A percentile compares a stretch with the other conserved stretches of the same genome.
These are phyloP conservation scores for Calonectria crousiana DNA, from an alignment of 2,329 filamentous ascomycete species.

Conservation along the genomic window DNA sequence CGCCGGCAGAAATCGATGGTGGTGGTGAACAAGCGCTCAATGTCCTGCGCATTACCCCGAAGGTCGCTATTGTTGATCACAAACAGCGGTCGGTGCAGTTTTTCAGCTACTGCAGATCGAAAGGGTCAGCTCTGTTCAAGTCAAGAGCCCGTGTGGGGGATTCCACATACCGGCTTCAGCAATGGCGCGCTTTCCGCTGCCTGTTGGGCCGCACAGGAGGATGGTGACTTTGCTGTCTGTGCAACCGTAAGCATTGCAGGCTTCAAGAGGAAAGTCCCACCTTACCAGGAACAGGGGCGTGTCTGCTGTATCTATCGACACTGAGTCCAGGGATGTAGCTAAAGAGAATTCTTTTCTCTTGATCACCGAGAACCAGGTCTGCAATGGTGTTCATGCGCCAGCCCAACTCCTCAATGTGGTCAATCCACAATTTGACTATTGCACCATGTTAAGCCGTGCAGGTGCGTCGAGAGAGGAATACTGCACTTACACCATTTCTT, in stretches of 20 bases:
- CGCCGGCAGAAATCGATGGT: slow-evolving; percentile 43
- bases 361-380: slow-evolving; percentile 11
- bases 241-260: not conserved
- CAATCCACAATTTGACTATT: not conserved
- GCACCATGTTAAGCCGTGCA: not conserved
- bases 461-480: not conserved
- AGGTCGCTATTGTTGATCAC: slow-evolving; percentile 26
- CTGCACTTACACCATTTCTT: slow-evolving; percentile 30
- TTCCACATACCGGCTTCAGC: slow-evolving; percentile 44
- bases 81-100: slow-evolving; percentile 26
- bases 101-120: slow-evolving; percentile 30
- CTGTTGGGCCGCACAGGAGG: slow-evolving; percentile 49
- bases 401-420: not conserved
- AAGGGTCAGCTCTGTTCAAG: not conserved
- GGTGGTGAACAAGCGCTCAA: slow-evolving; percentile 16
- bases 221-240: slow-evolving; percentile 46
- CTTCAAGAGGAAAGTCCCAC: not conserved
- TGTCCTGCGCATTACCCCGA: rapidly evolving
- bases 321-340: not conserved
- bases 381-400: slow-evolving; percentile 12
- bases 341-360: slow-evolving; percentile 9
- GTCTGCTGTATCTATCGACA: not conserved
- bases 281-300: slow-evolving; percentile 15
- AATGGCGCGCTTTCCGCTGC: slow-evolving; percentile 55
- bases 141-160: too few species aligned